A percentile compares a stretch with the other conserved stretches of the same genome.
These are phyloP conservation scores for Rickenella mellea DNA, from an alignment of 768 basidiomycete species.

Conservation along the genomic window DNA sequence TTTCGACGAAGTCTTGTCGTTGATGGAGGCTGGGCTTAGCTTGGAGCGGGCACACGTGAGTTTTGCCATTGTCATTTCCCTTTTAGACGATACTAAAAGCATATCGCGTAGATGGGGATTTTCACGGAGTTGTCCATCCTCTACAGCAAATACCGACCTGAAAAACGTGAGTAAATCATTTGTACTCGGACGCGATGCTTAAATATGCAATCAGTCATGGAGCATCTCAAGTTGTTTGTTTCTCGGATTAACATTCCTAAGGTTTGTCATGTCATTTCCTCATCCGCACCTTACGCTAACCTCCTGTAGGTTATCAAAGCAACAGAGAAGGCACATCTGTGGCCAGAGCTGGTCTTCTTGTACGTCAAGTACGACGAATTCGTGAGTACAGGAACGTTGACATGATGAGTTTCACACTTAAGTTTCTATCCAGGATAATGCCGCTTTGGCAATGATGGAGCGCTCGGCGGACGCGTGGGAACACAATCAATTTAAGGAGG, in stretches of 20 bases:
- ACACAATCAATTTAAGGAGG: slow-evolving; percentile 99
- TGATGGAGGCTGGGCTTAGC: slow-evolving; percentile 92
- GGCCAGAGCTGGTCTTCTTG: slow-evolving; percentile 97
- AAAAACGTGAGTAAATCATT: slow-evolving; percentile 56
- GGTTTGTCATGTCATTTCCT: slow-evolving; percentile 22
- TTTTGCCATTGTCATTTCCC: slow-evolving; percentile 6
- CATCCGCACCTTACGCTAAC: background rate
- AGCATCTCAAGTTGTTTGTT: slow-evolving; percentile 94
- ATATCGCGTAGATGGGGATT: slow-evolving; percentile 70
- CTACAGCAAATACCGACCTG: slow-evolving; percentile 91
- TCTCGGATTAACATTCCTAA: slow-evolving; percentile 98
- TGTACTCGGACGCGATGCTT: slow-evolving; percentile 4
- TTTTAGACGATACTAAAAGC: slow-evolving; percentile 4
- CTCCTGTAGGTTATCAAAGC: slow-evolving; percentile 74
- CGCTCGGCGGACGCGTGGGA: slow-evolving; percentile 98
- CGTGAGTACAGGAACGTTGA: slow-evolving; percentile 29
- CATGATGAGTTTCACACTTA: background rate
- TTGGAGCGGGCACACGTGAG: slow-evolving; percentile 88
- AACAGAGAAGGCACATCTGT: slow-evolving; percentile 91
- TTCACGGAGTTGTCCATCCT: slow-evolving; percentile 91
- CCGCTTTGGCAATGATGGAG: slow-evolving; percentile 97
- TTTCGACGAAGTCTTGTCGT: slow-evolving; percentile 87
- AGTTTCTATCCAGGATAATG: slow-evolving; percentile 63
- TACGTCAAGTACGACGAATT: slow-evolving; percentile 99
- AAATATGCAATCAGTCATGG: slow-evolving; percentile 65